Evolutionary conservation across 495 filamentous ascomycete species (phyloP).

Genomic region (Bathelium albidoporum): DNA sequence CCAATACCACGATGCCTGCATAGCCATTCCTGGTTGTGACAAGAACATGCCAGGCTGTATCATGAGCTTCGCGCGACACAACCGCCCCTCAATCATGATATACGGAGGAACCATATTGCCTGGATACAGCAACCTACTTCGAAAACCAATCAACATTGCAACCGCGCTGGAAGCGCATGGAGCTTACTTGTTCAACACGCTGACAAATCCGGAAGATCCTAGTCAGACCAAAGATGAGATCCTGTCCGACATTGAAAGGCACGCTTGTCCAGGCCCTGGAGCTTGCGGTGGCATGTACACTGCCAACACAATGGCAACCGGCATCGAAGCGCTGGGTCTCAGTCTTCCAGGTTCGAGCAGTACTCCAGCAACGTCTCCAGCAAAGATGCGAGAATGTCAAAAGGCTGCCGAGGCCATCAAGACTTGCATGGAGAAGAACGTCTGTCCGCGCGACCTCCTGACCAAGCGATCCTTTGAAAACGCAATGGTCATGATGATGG

Average conservation of each 20-base stretch:
- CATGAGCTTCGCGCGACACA: constrained; percentile 83
- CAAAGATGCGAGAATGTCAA: constrained; percentile 85
- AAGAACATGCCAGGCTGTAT: constrained; percentile 95
- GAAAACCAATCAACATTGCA: constrained; percentile 77
- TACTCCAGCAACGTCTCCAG: constrained; percentile 75
- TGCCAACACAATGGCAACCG: constrained; percentile 95
- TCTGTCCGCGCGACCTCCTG: constrained; percentile 72
- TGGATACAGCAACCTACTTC: constrained; percentile 68
- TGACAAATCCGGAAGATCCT: constrained; percentile 47
- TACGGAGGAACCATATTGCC: constrained; percentile 88
- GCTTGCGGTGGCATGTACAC: constrained; percentile 98
- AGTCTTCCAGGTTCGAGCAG: constrained; percentile 83
- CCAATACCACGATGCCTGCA: constrained; percentile 76
- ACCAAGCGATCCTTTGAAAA: constrained; percentile 86
- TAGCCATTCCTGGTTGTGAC: constrained; percentile 91
- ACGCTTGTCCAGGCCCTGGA: constrained; percentile 83
- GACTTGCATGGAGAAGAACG: constrained; percentile 76
- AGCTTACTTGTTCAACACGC: constrained; percentile 68
- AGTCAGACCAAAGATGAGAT: constrained; percentile 62
- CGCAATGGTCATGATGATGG: constrained; percentile 87
- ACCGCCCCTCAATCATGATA: constrained; percentile 73
- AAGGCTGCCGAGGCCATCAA: constrained; percentile 80
- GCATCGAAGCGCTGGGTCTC: constrained; percentile 92
- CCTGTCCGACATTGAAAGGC: constrained; percentile 72
- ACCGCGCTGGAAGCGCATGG: constrained; percentile 87